These are phyloP conservation scores for Kurtzmaniella quercitrusa DNA, from an alignment of 1,139 yeast genomes.

Conservation along the genomic window DNA sequence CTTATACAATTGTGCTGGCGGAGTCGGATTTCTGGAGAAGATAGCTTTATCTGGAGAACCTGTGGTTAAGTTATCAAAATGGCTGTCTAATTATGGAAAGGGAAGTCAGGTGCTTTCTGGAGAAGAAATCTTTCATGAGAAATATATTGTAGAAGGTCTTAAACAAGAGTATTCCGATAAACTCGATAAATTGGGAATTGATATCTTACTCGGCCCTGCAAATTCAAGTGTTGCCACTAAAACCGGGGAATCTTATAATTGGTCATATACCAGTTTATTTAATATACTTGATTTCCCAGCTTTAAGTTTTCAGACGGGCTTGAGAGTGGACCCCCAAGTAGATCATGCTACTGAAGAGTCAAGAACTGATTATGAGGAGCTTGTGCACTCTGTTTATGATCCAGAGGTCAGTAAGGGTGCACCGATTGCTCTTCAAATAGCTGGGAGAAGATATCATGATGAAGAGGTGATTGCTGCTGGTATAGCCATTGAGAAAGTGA, in stretches of 20 bases:
- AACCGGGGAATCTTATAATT: slow-evolving; percentile 14
- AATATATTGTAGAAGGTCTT: slow-evolving; percentile 13
- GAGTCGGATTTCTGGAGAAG: slow-evolving; percentile 13
- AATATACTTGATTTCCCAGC: slow-evolving; percentile 16
- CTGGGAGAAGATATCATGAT: slow-evolving; percentile 49
- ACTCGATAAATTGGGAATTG: slow-evolving; percentile 14
- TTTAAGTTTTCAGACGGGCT: slow-evolving; percentile 14
- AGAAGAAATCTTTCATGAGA: slow-evolving; percentile 13
- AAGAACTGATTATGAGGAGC: slow-evolving; percentile 19
- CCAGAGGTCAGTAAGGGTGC: slow-evolving; percentile 45
- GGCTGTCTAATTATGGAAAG: slow-evolving; percentile 15
- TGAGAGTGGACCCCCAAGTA: slow-evolving; percentile 17
- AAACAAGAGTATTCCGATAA: slow-evolving; percentile 14
- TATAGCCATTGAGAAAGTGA: neutral
- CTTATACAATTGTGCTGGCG: slow-evolving; percentile 45
- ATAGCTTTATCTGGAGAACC: slow-evolving; percentile 14
- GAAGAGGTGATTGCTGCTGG: slow-evolving; percentile 42
- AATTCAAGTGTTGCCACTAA: slow-evolving; percentile 15
- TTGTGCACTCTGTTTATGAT: slow-evolving; percentile 26
- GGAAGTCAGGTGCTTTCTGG: slow-evolving; percentile 11
- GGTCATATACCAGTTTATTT: slow-evolving; percentile 16
- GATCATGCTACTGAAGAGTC: slow-evolving; percentile 10
- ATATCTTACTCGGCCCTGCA: slow-evolving; percentile 14
- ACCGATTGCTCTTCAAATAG: slow-evolving; percentile 49
- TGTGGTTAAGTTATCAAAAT: slow-evolving; percentile 14